These are phyloP conservation scores for Penicillium sp. DNA, from an alignment of 2,329 filamentous ascomycete species.

Conservation along the genomic window DNA sequence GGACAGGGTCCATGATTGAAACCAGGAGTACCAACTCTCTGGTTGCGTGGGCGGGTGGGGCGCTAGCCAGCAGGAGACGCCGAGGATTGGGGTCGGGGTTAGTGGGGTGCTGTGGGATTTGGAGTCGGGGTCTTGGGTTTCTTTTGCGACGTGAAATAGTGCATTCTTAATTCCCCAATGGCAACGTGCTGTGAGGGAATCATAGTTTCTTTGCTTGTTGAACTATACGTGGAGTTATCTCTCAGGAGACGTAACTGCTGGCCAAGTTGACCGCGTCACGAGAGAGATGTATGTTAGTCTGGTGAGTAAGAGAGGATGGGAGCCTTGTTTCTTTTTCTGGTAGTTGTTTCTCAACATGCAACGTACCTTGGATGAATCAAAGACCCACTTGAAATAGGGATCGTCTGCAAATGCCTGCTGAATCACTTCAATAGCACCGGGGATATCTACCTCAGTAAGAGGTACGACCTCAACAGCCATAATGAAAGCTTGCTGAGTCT, in stretches of 20 bases:
- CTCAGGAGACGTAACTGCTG: conserved; percentile 10
- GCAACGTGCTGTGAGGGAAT: conserved; percentile 65
- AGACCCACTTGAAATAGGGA: conserved; percentile 68
- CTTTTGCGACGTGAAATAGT: conserved; percentile 70
- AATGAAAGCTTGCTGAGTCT: neutral
- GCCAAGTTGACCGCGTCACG: conserved; percentile 21
- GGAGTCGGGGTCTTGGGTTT: conserved; percentile 36
- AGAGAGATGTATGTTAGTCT: conserved; percentile 22
- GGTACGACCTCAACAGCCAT: conserved; percentile 57
- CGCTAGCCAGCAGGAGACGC: conserved; percentile 73
- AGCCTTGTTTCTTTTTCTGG: neutral
- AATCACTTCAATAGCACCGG: conserved; percentile 63
- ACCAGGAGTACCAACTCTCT: conserved; percentile 64
- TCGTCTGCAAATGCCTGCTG: conserved; percentile 66
- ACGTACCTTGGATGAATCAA: conserved; percentile 57
- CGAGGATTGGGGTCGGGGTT: conserved; percentile 54
- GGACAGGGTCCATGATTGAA: conserved; percentile 64
- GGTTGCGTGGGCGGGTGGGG: conserved; percentile 53
- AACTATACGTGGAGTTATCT: conserved; percentile 48
- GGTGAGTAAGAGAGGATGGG: too few relatives aligned
- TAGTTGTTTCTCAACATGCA: conserved; percentile 30
- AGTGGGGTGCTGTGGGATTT: conserved; percentile 11
- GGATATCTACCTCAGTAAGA: conserved; percentile 61
- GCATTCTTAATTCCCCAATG: conserved; percentile 72
- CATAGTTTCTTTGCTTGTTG: conserved; percentile 59